Conservation (phyloP, 139 green algal species). For the Micromonas pusilla region DNA sequence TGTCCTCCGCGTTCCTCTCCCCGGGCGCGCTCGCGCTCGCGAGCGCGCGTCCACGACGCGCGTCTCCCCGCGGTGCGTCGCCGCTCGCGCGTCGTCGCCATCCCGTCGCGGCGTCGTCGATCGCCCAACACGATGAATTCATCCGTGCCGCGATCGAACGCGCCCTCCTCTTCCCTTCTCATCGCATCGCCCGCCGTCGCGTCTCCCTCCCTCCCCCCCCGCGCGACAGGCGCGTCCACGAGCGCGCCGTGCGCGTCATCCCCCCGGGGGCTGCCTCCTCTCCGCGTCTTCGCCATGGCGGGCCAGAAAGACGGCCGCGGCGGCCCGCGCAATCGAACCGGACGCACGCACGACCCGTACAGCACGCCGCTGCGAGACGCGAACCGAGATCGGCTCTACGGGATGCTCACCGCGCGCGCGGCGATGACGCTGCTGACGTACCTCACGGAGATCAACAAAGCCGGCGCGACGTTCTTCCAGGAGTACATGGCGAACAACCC, state of each 20-base stretch:
- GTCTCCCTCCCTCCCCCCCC: too few relatives aligned
- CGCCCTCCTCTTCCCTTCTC: too few relatives aligned
- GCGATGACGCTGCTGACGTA: slow-evolving; percentile 25
- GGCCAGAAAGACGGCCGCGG: background rate
- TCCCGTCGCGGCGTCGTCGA: too few relatives aligned
- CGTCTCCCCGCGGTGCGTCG: background rate
- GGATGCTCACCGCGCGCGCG: slow-evolving; percentile 21
- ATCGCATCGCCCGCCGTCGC: too few relatives aligned
- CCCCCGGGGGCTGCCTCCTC: too few relatives aligned
- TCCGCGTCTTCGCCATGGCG: background rate
- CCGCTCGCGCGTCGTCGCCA: background rate
- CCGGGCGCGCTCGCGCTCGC: background rate
- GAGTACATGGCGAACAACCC: slow-evolving; percentile 23
- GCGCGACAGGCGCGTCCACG: too few relatives aligned
- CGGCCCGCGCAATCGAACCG: background rate
- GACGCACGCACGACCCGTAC: slow-evolving; percentile 6
- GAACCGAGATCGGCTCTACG: slow-evolving; percentile 22
- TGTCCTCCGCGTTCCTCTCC: too few relatives aligned
- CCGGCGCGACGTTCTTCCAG: background rate
- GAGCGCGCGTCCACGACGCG: background rate
- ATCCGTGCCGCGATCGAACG: too few relatives aligned
- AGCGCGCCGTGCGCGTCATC: too few relatives aligned
- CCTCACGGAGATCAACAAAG: slow-evolving; percentile 21
- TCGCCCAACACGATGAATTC: too few relatives aligned
- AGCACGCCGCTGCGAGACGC: slow-evolving; percentile 21